Base-by-base conservation (phyloP, 2,329 filamentous ascomycete species). In the Fusarium veterinarium region DNA sequence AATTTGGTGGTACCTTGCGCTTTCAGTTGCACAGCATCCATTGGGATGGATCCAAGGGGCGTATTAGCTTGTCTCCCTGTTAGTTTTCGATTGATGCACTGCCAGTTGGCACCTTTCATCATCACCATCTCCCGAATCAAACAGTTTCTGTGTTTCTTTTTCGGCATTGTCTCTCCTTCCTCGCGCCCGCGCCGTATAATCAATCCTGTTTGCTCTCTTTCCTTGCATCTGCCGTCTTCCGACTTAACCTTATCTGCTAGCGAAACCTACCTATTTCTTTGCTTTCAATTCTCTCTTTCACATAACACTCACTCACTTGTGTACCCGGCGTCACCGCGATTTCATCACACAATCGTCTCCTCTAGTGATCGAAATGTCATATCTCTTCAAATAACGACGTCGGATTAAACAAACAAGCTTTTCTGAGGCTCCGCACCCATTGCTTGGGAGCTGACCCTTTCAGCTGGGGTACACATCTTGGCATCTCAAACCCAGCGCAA, bases 341-440 rank as follows among this genome's bases (percentile, higher is more conserved):
- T 33, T 37, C 40, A 40, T 52, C 35, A 23, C 38, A 60, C 46
- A 45, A 31, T 44, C 17, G 37, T 37, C 19, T 31, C 30, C 42
- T 28, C 23, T 49, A 44, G 28, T 30, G 49, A 60, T 56, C 38
- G 60, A 52, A 60, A 76, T 76, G 74, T 60, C 68, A 58, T 66
- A 59, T 52, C 57, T 58, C 40, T 71, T 72, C 48, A 62, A 71
- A 64, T 71, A 72, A 44, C 59, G 58, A 28, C 25, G 12, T 60
- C 25, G 52, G 49, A 25, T 60, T 63, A 41, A 53, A 35, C 23
- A 53, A 33, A 19, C 19, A 60, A 31, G 60, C 57, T 59, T 55
- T 48, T 25, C 28, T 55, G 67, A 60, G 59, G 46, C 56, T 60
- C 71, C 56, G 56, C 59, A 31, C 46, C n/a, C 20, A 35, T 56